Base-by-base conservation (phyloP, 2,329 filamentous ascomycete species). In the Neobulgaria alba region DNA sequence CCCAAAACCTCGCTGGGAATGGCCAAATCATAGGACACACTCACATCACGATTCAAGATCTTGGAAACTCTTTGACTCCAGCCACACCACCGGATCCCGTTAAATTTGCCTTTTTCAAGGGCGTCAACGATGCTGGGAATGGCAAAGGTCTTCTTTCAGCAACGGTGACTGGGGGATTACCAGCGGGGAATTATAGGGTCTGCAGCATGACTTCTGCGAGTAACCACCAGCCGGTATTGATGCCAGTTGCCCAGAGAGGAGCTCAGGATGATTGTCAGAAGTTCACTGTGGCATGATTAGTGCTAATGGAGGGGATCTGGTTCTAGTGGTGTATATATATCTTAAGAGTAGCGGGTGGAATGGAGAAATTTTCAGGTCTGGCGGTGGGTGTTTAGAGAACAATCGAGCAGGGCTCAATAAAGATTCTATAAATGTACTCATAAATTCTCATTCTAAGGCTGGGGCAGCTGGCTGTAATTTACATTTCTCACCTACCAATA, bases 191-290 rank as follows among this genome's bases (percentile, higher is more conserved):
- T 44, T 69, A 68, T 48, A 57, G 66, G 39, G 56, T 66, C 16
- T 69, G 66, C 52, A 66, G 63, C 9, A 61, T 69, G 61, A 60
- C 57, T 33, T 57, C 58, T 15, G 50, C 66, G 20, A 55, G 58
- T 32, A 69, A 68, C 50, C 66, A 69, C 57, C 63, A 66, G 33
- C 62, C 63, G 36, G 63, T 63, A 12, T 44, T 64, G 7, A 66
- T 66, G 63, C 63, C 63, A 29, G 61, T 68, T 33, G 66, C 66
- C 20, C 65, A 67, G 52, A 59, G 66, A 46, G 66, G 66, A 45
- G 59, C 64, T 31, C 62, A 66, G 38, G 66, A 69, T 50, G 66
- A 69, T 48, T 69, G 66, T 47, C 60, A 57, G n/a, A 66, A 66
- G 51, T 67, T 68, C 23, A 62, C 63, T 38, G 63, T 62, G 18